Evolutionary conservation across 164 flowering plant species (phyloP).

Genomic region (Litsea cubeba): DNA sequence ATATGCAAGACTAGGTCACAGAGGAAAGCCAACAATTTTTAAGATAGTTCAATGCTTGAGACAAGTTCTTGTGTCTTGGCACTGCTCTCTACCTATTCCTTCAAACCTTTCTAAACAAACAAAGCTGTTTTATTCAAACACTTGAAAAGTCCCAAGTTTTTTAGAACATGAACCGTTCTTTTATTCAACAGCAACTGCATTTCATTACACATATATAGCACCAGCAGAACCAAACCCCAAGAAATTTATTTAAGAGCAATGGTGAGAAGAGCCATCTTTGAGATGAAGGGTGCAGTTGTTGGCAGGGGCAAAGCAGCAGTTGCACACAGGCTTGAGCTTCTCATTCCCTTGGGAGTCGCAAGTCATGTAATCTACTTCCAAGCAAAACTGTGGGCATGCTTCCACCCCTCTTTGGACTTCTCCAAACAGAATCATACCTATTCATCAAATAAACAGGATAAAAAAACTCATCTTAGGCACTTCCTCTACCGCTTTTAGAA

Average conservation of each 20-base stretch:
- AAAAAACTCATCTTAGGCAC: background rate
- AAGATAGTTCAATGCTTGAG: too few species aligned
- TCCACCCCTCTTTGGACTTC: background rate
- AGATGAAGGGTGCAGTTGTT: conserved; percentile 7
- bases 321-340: conserved; percentile 1
- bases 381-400: conserved; percentile 4
- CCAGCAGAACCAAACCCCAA: background rate
- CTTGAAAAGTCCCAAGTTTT: background rate
- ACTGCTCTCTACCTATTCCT: too few species aligned
- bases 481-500: background rate
- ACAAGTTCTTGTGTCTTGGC: background rate
- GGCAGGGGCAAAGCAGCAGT: conserved; percentile 9
- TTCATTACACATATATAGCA: background rate
- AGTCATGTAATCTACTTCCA: background rate
- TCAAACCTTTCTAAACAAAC: background rate
- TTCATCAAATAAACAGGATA: background rate
- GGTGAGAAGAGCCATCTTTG: background rate
- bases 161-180: background rate
- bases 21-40: background rate
- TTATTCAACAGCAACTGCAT: background rate
- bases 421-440: background rate
- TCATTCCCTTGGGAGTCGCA: background rate
- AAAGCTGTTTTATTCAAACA: background rate
- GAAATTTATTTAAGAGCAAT: background rate
- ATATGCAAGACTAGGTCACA: background rate